Base-by-base conservation (phyloP, 2,329 filamentous ascomycete species). In the Calonectria pseudoreteaudii region DNA sequence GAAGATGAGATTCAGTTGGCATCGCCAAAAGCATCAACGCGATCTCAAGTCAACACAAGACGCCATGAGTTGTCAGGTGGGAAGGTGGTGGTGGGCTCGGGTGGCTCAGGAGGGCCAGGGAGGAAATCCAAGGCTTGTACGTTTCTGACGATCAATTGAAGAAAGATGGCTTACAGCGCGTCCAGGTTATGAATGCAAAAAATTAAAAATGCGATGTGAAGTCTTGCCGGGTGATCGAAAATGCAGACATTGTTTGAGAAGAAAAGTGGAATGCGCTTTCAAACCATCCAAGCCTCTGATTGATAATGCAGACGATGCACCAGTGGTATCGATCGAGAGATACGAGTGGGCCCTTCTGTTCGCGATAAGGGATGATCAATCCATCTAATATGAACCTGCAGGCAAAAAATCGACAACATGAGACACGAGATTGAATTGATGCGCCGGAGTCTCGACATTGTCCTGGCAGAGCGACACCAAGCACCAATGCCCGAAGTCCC, bases 341-440 rank as follows among this genome's bases (percentile, higher is more conserved):
- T 68, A 74, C 28, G 72, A 76, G 74, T 71, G 34, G 41, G 66
- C 30, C 1, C 9, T 4, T 28, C 2, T 6, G 36, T 23, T 4
- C 13, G 14, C 18, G 41, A 44, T 44, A 44, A 44, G 18, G 18
- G 41, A 44, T n/a, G 1, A 10, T 44, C 18, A 8, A 34, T 20
- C 14, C 20, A n/a, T 38, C 53, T 58, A 58, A 58, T 11, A 2
- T 38, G 34, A 16, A 9, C 26, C 31, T 26, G 1, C 31, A 75
- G 74, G 31, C 74, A 84, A 84, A 81, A 80, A 60, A 76, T 81
- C 9, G 79, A 81, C 31, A 62, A 56, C 4, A 80, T 80, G 78
- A 52, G 74, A 5, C 65, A 74, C 11, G 78, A 81, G 62, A 81
- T 81, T 23, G 66, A 73, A 36, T 68, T 74, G 30, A 80, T 81